Conservation (phyloP, 495 filamentous ascomycete genomes). For the Glonium stellatum region DNA sequence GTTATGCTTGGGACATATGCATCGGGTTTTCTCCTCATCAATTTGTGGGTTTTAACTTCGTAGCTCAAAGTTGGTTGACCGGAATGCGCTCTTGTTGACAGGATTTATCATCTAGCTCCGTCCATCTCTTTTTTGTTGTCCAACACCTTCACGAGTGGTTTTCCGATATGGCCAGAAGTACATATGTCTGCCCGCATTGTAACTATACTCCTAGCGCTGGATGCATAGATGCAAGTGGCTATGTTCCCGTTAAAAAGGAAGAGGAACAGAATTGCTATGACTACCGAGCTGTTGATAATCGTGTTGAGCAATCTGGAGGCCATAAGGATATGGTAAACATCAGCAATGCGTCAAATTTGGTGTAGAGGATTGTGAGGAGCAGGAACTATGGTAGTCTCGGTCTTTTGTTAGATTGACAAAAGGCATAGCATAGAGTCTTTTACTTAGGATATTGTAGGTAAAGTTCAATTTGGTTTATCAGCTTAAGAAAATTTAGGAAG, state of each 20-base stretch:
- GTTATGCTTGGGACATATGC: conserved; percentile 23
- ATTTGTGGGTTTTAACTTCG: conserved; percentile 12
- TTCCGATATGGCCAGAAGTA: neutral
- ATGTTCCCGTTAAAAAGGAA: conserved; percentile 14
- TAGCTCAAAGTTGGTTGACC: neutral
- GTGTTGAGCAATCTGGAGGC: neutral
- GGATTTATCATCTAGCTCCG: conserved; percentile 2
- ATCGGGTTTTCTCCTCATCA: conserved; percentile 11
- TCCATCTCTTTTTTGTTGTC: conserved; percentile 12
- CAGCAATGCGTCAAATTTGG: no score
- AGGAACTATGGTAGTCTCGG: no score
- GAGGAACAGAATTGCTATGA: neutral
- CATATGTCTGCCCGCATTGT: conserved; percentile 11
- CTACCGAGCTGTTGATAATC: neutral
- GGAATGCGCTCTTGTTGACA: no score
- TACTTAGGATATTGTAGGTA: no score
- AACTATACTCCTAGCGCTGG: conserved; percentile 2
- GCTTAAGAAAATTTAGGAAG: no score
- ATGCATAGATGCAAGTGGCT: neutral
- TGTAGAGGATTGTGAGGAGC: no score
- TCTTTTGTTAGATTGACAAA: no score
- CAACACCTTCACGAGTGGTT: conserved; percentile 6
- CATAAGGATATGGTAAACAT: neutral
- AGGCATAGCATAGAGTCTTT: no score
- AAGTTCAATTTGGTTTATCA: no score